Percentiles rank a stretch among this genome's conserved stretches.
These are phyloP conservation scores for Solanum chmielewskii DNA, from an alignment of 257 asterid genomes.

Conservation along the genomic window DNA sequence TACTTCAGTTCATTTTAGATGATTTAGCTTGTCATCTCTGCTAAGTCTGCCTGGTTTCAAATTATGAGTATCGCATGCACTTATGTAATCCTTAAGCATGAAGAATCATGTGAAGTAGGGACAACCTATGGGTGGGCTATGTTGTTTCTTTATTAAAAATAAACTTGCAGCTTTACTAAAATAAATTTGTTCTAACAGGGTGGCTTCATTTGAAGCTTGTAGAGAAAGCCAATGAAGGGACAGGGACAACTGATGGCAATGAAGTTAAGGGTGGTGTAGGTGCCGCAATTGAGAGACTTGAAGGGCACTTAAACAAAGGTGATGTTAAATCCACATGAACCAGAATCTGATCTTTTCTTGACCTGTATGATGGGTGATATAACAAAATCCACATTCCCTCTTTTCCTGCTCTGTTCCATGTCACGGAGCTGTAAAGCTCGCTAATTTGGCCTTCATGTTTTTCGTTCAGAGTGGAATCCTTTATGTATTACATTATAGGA, in stretches of 20 bases:
- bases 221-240: conserved; percentile 78
- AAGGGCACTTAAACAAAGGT: conserved; percentile 41
- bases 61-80: background rate
- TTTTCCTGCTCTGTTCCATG: background rate
- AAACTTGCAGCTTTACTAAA: background rate
- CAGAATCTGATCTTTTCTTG: background rate
- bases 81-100: background rate
- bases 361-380: background rate
- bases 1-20: background rate
- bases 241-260: conserved; percentile 2
- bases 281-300: conserved; percentile 64
- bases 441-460: background rate
- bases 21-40: background rate
- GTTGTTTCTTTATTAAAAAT: background rate
- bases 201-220: conserved; percentile 89
- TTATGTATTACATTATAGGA: background rate
- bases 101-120: background rate
- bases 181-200: conserved; percentile 30
- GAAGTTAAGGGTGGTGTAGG: conserved; percentile 42
- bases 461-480: background rate
- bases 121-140: background rate
- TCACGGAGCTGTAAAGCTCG: background rate
- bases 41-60: background rate
- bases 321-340: background rate
- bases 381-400: background rate